Base-by-base conservation (phyloP, 352 stramenopile genomes). In the Phytophthora chlamydospora region DNA sequence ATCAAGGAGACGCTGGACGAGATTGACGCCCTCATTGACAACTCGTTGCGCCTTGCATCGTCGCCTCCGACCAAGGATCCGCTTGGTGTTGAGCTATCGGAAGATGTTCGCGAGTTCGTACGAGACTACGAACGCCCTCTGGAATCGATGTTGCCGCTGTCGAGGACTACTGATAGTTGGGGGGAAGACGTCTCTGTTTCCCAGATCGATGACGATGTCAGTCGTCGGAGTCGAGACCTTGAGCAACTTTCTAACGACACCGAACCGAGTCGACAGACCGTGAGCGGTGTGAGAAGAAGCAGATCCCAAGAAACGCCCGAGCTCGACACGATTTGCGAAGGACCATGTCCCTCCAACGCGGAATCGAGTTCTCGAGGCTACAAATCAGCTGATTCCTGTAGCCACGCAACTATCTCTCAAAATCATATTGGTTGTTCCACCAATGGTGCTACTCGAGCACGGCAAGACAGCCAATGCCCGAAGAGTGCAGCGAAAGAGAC, bases 161-260 rank as follows among this genome's bases (percentile, higher is more conserved):
- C 78, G 24, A 59, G 78, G 48, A 88, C 78, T 13, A 88, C 78
- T 3, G 78, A 88, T 42, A 85, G 75, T 60, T 88, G 78, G 78
- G 78, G 71, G 29, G 78, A 88, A 19, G 78, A 83, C 33, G 49
- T 59, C 0, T 83, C 69, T 12, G 43, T 66, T 50, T 61, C 66
- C 14, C 57, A 68, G 16, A 46, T 66, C 50, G 62, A 78, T 19
- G 70, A 80, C 27, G 68, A 80, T 9, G 39, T 45, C 40, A 38
- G 10, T 55, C 68, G 72, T 31, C 68, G 56, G 36, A 67, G 67
- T 59, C 62, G 59, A 41, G 65, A 73, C 6, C 10, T 62, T 24
- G 58, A 63, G 14, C 45, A 24, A 9, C 40, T 63, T 48, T 72
- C 50, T 35, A 68, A n/a, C 56, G 27, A 51, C n/a, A 56, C 45